Percentiles rank a stretch among this genome's conserved stretches.
Conservation (phyloP, 805 yeast species). For the Cyberlindnera meyerae region DNA sequence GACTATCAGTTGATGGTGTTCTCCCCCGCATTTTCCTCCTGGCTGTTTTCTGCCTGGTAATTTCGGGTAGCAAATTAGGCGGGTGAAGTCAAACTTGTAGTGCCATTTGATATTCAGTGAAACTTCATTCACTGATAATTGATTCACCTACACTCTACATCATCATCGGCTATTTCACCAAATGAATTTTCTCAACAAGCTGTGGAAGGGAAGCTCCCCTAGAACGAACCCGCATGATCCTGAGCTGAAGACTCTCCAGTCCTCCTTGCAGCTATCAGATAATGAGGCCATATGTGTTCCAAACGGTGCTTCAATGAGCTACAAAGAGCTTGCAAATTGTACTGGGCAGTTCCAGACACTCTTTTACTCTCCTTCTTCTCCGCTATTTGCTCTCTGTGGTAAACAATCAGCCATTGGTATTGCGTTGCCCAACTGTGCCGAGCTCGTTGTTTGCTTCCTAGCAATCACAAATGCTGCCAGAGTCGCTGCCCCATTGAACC, state of each 20-base stretch:
- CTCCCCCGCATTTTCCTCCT: too few species aligned
- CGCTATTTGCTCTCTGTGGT: conserved; percentile 30
- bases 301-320: conserved; percentile 41
- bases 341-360: conserved; percentile 47
- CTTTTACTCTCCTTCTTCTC: conserved; percentile 37
- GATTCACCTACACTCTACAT: too few species aligned
- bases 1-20: too few species aligned
- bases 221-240: conserved; percentile 1
- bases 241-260: conserved; percentile 29
- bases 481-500: conserved; percentile 67
- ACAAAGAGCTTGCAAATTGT: conserved; percentile 38
- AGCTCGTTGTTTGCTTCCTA: conserved; percentile 50
- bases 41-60: too few species aligned
- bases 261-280: conserved; percentile 33
- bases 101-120: too few species aligned
- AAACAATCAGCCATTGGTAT: conserved; percentile 50
- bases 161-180: too few species aligned
- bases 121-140: too few species aligned
- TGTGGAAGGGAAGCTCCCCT: background rate
- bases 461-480: conserved; percentile 52
- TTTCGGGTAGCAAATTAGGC: too few species aligned
- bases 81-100: too few species aligned
- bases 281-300: conserved; percentile 44
- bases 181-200: background rate
- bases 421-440: conserved; percentile 56